Conservation (phyloP, 495 filamentous ascomycete genomes). For the Talaromyces proteolyticus region DNA sequence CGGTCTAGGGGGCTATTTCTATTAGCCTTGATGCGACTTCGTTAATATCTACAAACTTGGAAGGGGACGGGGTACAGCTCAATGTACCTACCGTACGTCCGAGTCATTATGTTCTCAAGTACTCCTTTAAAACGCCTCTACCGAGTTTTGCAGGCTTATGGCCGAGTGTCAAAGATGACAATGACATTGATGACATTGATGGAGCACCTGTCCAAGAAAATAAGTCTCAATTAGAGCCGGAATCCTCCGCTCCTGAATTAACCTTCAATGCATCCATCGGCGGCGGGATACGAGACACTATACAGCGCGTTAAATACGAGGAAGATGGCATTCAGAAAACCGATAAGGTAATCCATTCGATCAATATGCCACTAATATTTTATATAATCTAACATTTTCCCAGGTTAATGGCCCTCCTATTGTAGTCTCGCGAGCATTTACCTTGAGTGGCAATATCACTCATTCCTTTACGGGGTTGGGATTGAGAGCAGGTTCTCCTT, state of each 20-base stretch:
- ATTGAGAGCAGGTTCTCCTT: neutral
- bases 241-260: constrained; percentile 11
- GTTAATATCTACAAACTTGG: constrained; percentile 26
- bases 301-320: constrained; percentile 13
- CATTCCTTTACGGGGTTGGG: constrained; percentile 21
- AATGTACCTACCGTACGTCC: constrained; percentile 17
- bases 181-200: constrained; percentile 6
- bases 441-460: constrained; percentile 24
- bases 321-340: constrained; percentile 22
- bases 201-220: constrained; percentile 9
- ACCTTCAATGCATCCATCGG: constrained; percentile 24
- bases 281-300: constrained; percentile 20
- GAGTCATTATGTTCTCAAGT: constrained; percentile 21
- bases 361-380: too few species aligned
- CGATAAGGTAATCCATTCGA: constrained; percentile 12
- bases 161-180: neutral
- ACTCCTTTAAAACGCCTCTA: constrained; percentile 30
- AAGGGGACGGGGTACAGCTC: constrained; percentile 22
- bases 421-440: constrained; percentile 19
- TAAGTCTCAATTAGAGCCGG: constrained; percentile 12
- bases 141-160: constrained; percentile 11
- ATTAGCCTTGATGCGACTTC: constrained; percentile 36
- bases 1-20: constrained; percentile 24
- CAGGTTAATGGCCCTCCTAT: constrained; percentile 26
- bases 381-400: constrained; percentile 3